Evolutionary conservation across 139 green algal genomes (phyloP).

Genomic region (Chlamydomonas sp.): DNA sequence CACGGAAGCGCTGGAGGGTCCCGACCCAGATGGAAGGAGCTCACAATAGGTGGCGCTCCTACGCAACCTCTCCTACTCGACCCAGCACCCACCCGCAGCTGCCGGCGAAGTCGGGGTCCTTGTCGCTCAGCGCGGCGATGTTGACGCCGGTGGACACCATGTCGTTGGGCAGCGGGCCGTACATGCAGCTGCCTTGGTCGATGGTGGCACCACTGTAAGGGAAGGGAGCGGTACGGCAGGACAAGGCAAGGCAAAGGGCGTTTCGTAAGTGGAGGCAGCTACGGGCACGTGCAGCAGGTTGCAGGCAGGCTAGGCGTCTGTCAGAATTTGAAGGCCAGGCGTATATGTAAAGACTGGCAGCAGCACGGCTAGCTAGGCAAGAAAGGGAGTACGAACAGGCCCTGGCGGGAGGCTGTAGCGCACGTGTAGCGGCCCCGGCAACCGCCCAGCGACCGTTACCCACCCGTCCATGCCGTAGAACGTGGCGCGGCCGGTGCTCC

Average conservation of each 20-base stretch:
- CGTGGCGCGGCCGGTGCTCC: not conserved
- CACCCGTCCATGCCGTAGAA: not conserved
- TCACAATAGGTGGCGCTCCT: not conserved
- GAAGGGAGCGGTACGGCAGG: too few relatives aligned
- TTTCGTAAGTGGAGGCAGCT: too few relatives aligned
- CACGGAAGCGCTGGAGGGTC: not conserved
- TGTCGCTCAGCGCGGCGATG: slow-evolving; percentile 44
- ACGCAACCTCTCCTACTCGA: not conserved
- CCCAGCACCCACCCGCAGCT: slow-evolving; percentile 39
- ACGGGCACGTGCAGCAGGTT: too few relatives aligned
- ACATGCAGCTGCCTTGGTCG: slow-evolving; percentile 28
- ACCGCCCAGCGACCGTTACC: too few relatives aligned
- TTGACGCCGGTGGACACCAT: slow-evolving; percentile 39
- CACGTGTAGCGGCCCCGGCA: too few relatives aligned
- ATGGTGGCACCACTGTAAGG: not conserved
- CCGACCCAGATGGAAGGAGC: not conserved
- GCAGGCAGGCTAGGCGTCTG: too few relatives aligned
- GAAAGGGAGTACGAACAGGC: too few relatives aligned
- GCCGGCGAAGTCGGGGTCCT: slow-evolving; percentile 42
- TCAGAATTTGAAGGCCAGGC: too few relatives aligned
- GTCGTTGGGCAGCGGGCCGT: slow-evolving; percentile 10
- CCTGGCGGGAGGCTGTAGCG: too few relatives aligned
- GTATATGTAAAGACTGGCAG: too few relatives aligned
- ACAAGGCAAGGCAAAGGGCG: too few relatives aligned
- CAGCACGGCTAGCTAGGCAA: too few relatives aligned